A percentile compares a stretch with the other conserved stretches of the same genome.
These are phyloP conservation scores for Cyclocybe aegerita DNA, from an alignment of 768 basidiomycete species.

Conservation along the genomic window DNA sequence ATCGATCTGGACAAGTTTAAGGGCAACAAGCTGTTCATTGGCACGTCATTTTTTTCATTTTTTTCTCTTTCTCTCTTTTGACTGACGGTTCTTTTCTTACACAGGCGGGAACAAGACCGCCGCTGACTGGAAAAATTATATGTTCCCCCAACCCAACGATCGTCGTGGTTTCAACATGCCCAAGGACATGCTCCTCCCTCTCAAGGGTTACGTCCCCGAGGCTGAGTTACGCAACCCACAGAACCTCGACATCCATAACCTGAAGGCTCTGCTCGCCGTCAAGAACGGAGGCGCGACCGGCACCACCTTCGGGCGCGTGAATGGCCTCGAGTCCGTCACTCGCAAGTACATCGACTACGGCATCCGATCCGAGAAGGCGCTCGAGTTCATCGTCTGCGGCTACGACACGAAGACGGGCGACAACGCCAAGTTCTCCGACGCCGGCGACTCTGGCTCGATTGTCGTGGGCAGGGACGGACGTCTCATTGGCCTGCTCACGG, in stretches of 20 bases:
- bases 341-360: neutral
- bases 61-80: neutral
- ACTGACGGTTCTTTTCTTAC: neutral
- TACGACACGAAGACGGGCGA: neutral
- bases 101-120: neutral
- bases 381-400: neutral
- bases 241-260: neutral
- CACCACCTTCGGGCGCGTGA: neutral
- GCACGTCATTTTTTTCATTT: neutral
- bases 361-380: neutral
- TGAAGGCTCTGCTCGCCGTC: neutral
- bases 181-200: neutral
- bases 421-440: neutral
- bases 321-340: neutral
- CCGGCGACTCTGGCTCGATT: neutral
- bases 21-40: neutral
- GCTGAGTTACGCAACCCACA: neutral
- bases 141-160: neutral
- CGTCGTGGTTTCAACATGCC: neutral
- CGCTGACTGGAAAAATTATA: neutral
- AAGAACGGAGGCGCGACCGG: neutral
- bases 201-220: neutral
- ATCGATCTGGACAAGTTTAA: neutral
- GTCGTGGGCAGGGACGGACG: neutral
- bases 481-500: neutral